These are phyloP conservation scores for Golubevia pallescens DNA, from an alignment of 1,284 basidiomycete species.

Conservation along the genomic window DNA sequence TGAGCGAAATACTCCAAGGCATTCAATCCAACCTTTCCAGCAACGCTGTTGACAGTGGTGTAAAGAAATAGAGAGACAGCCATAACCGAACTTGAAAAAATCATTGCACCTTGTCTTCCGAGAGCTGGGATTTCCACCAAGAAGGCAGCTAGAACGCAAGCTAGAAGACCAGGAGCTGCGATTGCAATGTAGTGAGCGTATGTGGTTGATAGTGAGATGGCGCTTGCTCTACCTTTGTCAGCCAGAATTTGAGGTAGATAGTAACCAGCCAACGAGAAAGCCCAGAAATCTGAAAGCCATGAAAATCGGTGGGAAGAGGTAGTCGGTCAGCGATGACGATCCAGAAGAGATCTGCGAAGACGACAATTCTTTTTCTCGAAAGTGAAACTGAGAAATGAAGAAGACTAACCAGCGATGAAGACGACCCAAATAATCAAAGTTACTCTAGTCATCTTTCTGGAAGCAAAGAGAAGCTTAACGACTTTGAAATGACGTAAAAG, in stretches of 20 bases:
- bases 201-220: conserved; percentile 38
- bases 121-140: conserved; percentile 55
- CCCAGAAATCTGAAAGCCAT: conserved; percentile 53
- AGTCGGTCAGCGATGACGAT: too few relatives aligned
- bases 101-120: conserved; percentile 57
- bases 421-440: conserved; percentile 43
- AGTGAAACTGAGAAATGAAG: too few relatives aligned
- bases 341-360: too few relatives aligned
- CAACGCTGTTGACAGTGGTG: conserved; percentile 26
- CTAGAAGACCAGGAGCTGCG: conserved; percentile 25
- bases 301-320: too few relatives aligned
- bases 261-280: conserved; percentile 57
- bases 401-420: conserved; percentile 34
- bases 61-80: conserved; percentile 55
- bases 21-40: conserved; percentile 23
- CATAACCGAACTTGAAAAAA: conserved; percentile 48
- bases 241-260: conserved; percentile 62
- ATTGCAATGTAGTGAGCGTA: conserved; percentile 55
- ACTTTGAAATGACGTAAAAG: conserved; percentile 24
- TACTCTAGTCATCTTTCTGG: conserved; percentile 31
- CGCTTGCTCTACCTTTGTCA: conserved; percentile 41
- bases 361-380: too few relatives aligned
- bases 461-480: conserved; percentile 27
- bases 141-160: conserved; percentile 32
- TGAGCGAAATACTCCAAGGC: conserved; percentile 57